Percentiles rank a stretch among this genome's conserved stretches.
phyloP scores from a whole-genome alignment of 2,329 filamentous ascomycete species.

The Arachnomyces sp. region DNA sequence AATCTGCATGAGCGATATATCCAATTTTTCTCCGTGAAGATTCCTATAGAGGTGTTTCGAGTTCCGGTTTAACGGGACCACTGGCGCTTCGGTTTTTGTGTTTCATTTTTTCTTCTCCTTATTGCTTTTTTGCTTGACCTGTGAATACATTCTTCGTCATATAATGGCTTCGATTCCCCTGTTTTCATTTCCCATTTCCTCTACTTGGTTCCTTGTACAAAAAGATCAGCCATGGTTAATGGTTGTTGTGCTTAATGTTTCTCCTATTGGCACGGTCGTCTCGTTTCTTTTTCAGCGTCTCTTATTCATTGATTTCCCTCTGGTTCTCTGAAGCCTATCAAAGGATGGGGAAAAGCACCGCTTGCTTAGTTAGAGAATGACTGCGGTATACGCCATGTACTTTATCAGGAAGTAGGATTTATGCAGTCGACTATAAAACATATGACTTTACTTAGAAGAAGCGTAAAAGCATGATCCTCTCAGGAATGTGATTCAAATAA shows the following conservation, averaged over 20 bases:
- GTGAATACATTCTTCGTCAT: constrained; percentile 1
- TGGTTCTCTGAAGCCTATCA: too few relatives aligned
- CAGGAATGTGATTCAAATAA: too few relatives aligned
- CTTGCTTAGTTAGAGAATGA: too few relatives aligned
- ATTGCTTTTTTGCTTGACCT: constrained; percentile 20
- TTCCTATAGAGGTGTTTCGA: constrained; percentile 16
- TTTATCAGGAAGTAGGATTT: too few relatives aligned
- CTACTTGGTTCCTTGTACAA: constrained; percentile 22
- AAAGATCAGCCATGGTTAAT: constrained; percentile 17
- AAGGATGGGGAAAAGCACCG: too few relatives aligned
- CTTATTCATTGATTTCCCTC: too few relatives aligned
- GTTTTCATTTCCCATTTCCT: constrained; percentile 7
- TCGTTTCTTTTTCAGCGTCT: too few relatives aligned
- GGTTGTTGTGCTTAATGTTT: constrained; percentile 9
- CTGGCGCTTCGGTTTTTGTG: constrained; percentile 11
- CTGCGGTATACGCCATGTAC: too few relatives aligned
- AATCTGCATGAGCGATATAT: constrained; percentile 48
- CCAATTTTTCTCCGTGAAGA: constrained; percentile 21
- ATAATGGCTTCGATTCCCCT: constrained; percentile 19
- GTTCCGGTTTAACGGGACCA: too few relatives aligned
- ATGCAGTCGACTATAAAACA: too few relatives aligned
- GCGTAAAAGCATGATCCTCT: too few relatives aligned
- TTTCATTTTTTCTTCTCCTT: constrained; percentile 18
- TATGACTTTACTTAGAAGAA: too few relatives aligned
- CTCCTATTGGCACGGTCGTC: constrained; percentile 5